These are phyloP conservation scores for Epithemia pelagica DNA, from an alignment of 108 stramenopile species.

Conservation along the genomic window DNA sequence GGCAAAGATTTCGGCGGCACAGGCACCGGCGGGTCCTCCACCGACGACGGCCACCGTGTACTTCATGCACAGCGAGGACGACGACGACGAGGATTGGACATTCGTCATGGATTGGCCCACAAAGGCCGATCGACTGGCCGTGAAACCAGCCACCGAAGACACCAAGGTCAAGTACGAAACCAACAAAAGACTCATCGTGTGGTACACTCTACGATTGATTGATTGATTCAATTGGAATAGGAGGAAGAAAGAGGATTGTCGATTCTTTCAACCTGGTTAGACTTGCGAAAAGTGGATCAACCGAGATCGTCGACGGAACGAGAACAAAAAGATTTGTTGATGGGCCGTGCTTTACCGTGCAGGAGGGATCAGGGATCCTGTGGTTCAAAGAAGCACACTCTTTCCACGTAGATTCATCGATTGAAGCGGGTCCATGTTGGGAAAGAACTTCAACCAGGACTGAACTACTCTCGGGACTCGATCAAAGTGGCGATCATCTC, in stretches of 20 bases:
- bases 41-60: conserved; percentile 96
- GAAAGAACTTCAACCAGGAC: neutral
- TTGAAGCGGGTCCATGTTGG: too few species aligned
- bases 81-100: conserved; percentile 14
- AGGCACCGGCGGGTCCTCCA: conserved; percentile 95
- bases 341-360: neutral
- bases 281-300: neutral
- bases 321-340: neutral
- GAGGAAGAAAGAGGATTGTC: neutral
- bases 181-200: neutral
- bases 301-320: neutral
- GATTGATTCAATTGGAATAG: neutral
- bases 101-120: conserved; percentile 31
- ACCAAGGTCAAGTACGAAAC: conserved; percentile 12
- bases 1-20: conserved; percentile 96
- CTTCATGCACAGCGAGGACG: conserved; percentile 61
- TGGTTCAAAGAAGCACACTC: neutral
- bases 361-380: neutral
- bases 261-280: too few species aligned
- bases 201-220: neutral
- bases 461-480: neutral
- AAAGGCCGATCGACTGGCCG: conserved; percentile 51
- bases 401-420: neutral
- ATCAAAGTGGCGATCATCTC: too few species aligned
- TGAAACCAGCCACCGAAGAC: conserved; percentile 24